Evolutionary conservation across 768 basidiomycete species (phyloP).

Genomic region (Mycena crocata): DNA sequence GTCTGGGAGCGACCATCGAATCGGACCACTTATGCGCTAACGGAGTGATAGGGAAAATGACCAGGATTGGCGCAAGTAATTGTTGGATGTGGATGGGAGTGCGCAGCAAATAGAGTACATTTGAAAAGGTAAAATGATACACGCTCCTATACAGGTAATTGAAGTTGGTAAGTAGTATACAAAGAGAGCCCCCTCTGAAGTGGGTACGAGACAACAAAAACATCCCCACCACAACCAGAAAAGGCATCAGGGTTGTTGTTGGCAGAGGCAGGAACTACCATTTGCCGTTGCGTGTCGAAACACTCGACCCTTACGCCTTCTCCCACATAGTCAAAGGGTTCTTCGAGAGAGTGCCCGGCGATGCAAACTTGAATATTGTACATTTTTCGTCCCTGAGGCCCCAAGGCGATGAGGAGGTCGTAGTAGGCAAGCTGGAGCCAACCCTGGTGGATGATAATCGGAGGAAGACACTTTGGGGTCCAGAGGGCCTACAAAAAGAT

Average conservation of each 20-base stretch:
- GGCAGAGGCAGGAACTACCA: background rate
- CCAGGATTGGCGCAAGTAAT: no score
- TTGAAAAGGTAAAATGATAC: no score
- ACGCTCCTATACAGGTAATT: background rate
- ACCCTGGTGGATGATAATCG: background rate
- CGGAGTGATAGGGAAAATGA: no score
- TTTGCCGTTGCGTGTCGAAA: background rate
- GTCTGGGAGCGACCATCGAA: no score
- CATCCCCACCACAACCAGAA: background rate
- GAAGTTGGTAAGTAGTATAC: background rate
- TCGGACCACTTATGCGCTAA: background rate
- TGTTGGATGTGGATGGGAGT: no score
- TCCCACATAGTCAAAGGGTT: background rate
- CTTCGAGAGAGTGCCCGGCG: background rate
- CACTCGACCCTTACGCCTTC: background rate
- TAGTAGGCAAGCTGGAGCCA: background rate
- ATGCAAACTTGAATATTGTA: background rate
- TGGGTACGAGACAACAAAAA: background rate
- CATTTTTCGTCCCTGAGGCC: background rate
- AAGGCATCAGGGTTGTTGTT: background rate
- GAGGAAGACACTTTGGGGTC: background rate
- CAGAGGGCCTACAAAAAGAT: background rate
- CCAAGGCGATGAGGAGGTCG: background rate
- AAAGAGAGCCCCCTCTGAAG: background rate
- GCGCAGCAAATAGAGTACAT: no score